Percentiles rank a stretch among this genome's conserved stretches.
Conservation (phyloP, 805 yeast genomes). For the Kuraishia molischiana region DNA sequence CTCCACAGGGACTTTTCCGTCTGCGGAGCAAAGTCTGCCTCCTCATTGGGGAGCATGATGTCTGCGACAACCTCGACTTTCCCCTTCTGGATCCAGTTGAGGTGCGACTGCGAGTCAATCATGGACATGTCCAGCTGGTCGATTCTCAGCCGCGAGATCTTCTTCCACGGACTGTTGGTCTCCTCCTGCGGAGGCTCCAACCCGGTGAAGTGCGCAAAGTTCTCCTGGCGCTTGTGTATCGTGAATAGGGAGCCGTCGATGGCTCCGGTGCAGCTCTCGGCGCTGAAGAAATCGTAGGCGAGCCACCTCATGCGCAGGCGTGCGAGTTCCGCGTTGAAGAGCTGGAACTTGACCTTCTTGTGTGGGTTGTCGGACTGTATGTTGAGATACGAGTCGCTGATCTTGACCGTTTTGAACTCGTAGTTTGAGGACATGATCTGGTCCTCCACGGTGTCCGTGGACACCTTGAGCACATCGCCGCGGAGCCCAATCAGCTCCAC, state of each 20-base stretch:
- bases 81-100: slow-evolving; percentile 68
- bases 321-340: slow-evolving; percentile 61
- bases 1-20: neutral
- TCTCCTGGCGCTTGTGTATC: slow-evolving; percentile 62
- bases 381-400: slow-evolving; percentile 40
- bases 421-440: slow-evolving; percentile 20
- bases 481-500: slow-evolving; percentile 37
- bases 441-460: slow-evolving; percentile 5
- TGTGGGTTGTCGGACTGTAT: slow-evolving; percentile 5
- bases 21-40: neutral
- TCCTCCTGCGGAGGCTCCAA: slow-evolving; percentile 9
- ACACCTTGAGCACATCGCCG: slow-evolving; percentile 19
- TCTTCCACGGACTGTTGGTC: slow-evolving; percentile 25
- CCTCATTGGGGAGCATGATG: slow-evolving; percentile 53
- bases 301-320: slow-evolving; percentile 48
- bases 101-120: slow-evolving; percentile 26
- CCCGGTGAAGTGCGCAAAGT: slow-evolving; percentile 32
- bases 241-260: slow-evolving; percentile 69
- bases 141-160: slow-evolving; percentile 34
- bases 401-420: slow-evolving; percentile 29
- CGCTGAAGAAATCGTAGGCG: slow-evolving; percentile 58
- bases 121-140: slow-evolving; percentile 25
- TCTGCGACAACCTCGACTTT: slow-evolving; percentile 64
- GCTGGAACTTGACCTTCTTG: slow-evolving; percentile 36
- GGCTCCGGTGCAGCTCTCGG: slow-evolving; percentile 63